phyloP scores from a whole-genome alignment of 2,329 filamentous ascomycete species.

The Calcarisporium arbuscula region DNA sequence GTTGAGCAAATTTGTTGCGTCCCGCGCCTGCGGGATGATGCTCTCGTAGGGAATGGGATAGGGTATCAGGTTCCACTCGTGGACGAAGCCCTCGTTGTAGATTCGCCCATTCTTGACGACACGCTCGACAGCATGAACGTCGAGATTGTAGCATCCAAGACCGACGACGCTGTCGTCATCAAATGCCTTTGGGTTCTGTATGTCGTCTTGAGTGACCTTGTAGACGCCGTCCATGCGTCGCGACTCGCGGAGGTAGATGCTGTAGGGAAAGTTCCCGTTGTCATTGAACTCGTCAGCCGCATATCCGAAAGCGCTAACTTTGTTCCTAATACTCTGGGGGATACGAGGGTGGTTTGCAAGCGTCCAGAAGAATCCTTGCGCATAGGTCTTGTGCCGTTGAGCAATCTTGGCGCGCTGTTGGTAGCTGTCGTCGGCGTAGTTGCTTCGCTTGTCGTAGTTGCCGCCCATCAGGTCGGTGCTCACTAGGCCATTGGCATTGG shows the following conservation, averaged over 20 bases:
- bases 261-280: slow-evolving; percentile 18
- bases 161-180: slow-evolving; percentile 12
- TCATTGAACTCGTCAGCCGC: slow-evolving; percentile 19
- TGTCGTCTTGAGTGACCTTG: slow-evolving; percentile 17
- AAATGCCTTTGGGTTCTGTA: slow-evolving; percentile 7
- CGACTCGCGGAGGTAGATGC: slow-evolving; percentile 21
- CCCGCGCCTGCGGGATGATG: slow-evolving; percentile 5
- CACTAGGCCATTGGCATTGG: slow-evolving; percentile 11
- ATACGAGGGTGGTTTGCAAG: slow-evolving; percentile 12
- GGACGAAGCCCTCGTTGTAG: slow-evolving; percentile 17
- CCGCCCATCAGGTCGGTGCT: slow-evolving; percentile 17
- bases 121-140: slow-evolving; percentile 17
- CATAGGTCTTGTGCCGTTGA: slow-evolving; percentile 11
- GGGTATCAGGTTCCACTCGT: slow-evolving; percentile 4
- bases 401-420: slow-evolving; percentile 9
- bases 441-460: slow-evolving; percentile 11
- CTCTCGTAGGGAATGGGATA: slow-evolving; percentile 6
- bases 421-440: slow-evolving; percentile 7
- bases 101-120: slow-evolving; percentile 14
- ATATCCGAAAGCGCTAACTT: slow-evolving; percentile 13
- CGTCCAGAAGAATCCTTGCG: slow-evolving; percentile 13
- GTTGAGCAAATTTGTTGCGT: slow-evolving; percentile 10
- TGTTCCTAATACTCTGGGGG: slow-evolving; percentile 3
- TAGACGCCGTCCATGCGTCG: slow-evolving; percentile 18
- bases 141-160: slow-evolving; percentile 17